A percentile compares a stretch with the other conserved stretches of the same genome.
Evolutionary conservation across 2,329 filamentous ascomycete genomes (phyloP).

Genomic region (Cordyceps cicadae): DNA sequence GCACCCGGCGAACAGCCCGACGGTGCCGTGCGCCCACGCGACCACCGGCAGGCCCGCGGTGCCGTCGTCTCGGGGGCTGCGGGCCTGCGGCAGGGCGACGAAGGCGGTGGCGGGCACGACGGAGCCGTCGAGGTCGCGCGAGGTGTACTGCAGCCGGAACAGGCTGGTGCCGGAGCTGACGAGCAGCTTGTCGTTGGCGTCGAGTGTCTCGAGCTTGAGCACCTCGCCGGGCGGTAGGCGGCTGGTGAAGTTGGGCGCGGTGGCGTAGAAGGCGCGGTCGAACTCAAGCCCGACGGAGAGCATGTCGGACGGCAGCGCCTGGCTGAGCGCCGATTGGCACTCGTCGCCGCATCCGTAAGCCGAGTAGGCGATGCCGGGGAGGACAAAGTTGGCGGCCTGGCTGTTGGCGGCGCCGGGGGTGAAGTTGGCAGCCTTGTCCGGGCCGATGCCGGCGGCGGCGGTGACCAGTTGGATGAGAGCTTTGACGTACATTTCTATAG

Average conservation of each 20-base stretch:
- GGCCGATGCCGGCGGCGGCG: background rate
- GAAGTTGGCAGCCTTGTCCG: conserved; percentile 8
- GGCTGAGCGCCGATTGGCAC: conserved; percentile 9
- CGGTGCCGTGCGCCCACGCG: conserved; percentile 16
- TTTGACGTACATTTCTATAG: background rate
- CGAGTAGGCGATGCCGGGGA: background rate
- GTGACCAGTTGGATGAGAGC: background rate
- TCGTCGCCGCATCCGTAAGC: conserved; percentile 7
- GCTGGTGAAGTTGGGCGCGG: conserved; percentile 13
- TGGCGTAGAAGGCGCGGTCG: conserved; percentile 13
- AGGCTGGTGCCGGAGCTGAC: conserved; percentile 13
- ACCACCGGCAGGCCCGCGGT: background rate
- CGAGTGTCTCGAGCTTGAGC: conserved; percentile 14
- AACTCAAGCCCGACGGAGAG: conserved; percentile 8
- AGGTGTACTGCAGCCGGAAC: conserved; percentile 17
- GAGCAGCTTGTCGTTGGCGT: conserved; percentile 3
- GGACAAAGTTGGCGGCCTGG: conserved; percentile 10
- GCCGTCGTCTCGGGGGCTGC: background rate
- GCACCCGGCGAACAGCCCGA: conserved; percentile 13
- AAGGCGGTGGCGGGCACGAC: conserved; percentile 15
- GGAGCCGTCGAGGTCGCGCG: conserved; percentile 12
- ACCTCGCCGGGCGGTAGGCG: conserved; percentile 11
- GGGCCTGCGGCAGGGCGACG: conserved; percentile 9
- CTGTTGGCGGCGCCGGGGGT: background rate
- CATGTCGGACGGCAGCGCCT: background rate